phyloP scores from a whole-genome alignment of 2,329 filamentous ascomycete genomes.

The Aspergillus persii region DNA sequence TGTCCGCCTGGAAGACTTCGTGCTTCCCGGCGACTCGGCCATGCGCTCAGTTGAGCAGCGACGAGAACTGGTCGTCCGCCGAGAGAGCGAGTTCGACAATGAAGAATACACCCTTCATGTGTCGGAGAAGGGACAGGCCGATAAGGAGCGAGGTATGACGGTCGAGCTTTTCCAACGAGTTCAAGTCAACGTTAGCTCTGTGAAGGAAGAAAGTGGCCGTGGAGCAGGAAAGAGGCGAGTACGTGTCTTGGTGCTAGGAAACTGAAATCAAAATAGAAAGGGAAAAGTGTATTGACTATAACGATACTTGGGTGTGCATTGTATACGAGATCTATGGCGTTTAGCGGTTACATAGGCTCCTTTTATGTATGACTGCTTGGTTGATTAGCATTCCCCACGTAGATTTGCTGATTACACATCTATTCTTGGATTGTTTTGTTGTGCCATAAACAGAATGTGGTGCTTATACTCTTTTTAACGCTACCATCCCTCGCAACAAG shows the following conservation, averaged over 20 bases:
- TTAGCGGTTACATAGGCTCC: neutral
- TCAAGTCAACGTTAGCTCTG: slow-evolving; percentile 81
- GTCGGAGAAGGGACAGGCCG: slow-evolving; percentile 49
- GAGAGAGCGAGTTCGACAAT: slow-evolving; percentile 77
- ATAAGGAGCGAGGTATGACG: slow-evolving; percentile 41
- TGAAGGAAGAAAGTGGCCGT: slow-evolving; percentile 71
- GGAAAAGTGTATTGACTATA: neutral
- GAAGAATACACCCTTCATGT: slow-evolving; percentile 76
- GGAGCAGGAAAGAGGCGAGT: slow-evolving; percentile 85
- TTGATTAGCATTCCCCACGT: neutral
- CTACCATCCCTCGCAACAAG: slow-evolving; percentile 32
- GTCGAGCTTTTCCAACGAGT: slow-evolving; percentile 93
- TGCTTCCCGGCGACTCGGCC: slow-evolving; percentile 58
- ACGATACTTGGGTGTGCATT: slow-evolving; percentile 5
- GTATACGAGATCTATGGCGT: neutral
- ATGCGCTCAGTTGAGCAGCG: slow-evolving; percentile 31
- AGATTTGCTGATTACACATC: neutral
- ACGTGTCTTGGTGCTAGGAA: slow-evolving; percentile 41
- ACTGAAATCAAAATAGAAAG: slow-evolving; percentile 3
- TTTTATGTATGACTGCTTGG: neutral
- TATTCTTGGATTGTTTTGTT: neutral
- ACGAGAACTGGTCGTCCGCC: slow-evolving; percentile 42
- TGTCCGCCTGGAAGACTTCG: slow-evolving; percentile 81
- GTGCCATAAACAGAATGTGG: neutral
- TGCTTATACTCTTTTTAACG: slow-evolving; percentile 25